Evolutionary conservation across 2,329 filamentous ascomycete genomes (phyloP), one percentile per base, ranked within the genome.

Genomic region (Leptographium galeiforme): DNA sequence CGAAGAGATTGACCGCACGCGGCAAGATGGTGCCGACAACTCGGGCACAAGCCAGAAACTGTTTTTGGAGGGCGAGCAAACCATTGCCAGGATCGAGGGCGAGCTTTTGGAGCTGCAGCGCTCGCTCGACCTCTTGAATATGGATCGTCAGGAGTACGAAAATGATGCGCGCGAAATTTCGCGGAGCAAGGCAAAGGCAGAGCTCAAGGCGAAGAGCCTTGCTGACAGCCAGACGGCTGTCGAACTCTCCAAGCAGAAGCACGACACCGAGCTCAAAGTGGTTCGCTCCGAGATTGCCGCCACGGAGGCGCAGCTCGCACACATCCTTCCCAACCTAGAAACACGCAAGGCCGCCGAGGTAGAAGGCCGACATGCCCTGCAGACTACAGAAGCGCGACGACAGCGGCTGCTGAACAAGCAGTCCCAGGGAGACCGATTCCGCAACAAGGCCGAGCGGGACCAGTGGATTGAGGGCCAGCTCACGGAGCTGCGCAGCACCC

Each of bases 321-420:
- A 81, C 48, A 71, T 97, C n/a, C 70, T 84, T 13, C 93, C 94
- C 0, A 75, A 85, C 19, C 95, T 88, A 64, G 84, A 82, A 52
- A 73, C 79, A 56, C 82, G 82, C 59, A 89, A 84, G 65, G 75
- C 81, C 51, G 77, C 88, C 55, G 93, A 96, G 64, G 76, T 77
- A 16, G 76, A 79, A 16, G 73, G 87, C 33, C 84, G 83, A 62
- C 74, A 83, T 53, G 81, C 85, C 55, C 75, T 97, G 12, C 85
- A 89, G 48, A 76, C 85, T 50, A 85, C 85, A 0, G 86, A 94
- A 62, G 84, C 84, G 8, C 77, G 79, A 6, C 78, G 87, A 44
- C 82, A 86, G 58, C 83, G 90, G 40, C 77, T 98, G 8, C 88
- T 95, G 63, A 87, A 87, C 50, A 98, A 98, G 67, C 91, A 98